These are phyloP conservation scores for Rhynchospora tenuis DNA, from an alignment of 176 grass and related monocot species.

Conservation along the genomic window DNA sequence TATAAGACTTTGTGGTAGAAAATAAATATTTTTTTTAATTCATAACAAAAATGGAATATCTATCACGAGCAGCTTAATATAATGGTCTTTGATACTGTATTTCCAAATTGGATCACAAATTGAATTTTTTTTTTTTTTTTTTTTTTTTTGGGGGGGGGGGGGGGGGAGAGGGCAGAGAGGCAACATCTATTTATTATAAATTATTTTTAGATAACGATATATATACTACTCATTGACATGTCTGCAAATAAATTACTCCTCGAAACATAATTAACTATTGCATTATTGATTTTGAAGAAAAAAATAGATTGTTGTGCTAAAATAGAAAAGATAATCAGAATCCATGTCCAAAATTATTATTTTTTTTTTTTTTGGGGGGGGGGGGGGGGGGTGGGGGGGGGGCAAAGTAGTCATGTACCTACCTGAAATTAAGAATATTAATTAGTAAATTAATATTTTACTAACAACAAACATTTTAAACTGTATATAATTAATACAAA, in stretches of 20 bases:
- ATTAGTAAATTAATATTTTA: too few species aligned
- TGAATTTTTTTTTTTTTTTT: too few species aligned
- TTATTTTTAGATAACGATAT: too few species aligned
- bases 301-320: not conserved
- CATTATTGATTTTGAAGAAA: not conserved
- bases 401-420: too few species aligned
- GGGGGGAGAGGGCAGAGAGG: too few species aligned
- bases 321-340: not conserved
- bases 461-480: too few species aligned
- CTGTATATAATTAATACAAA: too few species aligned
- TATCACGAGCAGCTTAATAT: not conserved
- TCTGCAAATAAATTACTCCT: not conserved
- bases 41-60: not conserved
- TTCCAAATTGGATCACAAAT: not conserved
- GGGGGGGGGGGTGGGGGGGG: too few species aligned
- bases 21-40: not conserved
- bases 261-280: not conserved
- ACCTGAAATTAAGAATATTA: too few species aligned
- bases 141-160: too few species aligned
- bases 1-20: not conserved
- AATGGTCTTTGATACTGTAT: not conserved
- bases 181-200: too few species aligned
- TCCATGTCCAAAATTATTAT: not conserved
- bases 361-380: too few species aligned
- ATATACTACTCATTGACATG: not conserved